Conservation (phyloP, 768 basidiomycete species). For the Tulasnella sp. region DNA sequence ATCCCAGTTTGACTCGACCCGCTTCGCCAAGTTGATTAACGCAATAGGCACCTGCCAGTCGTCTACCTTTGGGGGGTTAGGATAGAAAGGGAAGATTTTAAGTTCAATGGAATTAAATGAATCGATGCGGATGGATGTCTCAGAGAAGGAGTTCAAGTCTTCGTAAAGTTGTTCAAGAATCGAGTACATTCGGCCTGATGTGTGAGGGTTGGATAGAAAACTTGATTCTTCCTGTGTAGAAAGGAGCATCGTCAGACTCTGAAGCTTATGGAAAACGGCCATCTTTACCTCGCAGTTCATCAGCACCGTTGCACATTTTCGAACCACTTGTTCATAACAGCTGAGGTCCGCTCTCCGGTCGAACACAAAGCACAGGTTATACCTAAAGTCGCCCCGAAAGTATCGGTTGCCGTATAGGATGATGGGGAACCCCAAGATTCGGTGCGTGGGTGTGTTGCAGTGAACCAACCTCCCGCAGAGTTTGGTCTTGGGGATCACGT, state of each 20-base stretch:
- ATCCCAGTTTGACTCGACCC: slow-evolving; percentile 92
- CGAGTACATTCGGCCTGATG: slow-evolving; percentile 57
- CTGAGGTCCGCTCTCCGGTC: slow-evolving; percentile 74
- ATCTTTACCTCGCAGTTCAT: slow-evolving; percentile 74
- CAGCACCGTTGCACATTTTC: slow-evolving; percentile 88
- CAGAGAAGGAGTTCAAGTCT: slow-evolving; percentile 94
- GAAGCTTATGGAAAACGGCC: background rate
- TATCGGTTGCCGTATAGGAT: slow-evolving; percentile 60
- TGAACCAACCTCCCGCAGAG: slow-evolving; percentile 85
- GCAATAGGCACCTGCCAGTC: slow-evolving; percentile 96
- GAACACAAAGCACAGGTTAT: slow-evolving; percentile 96
- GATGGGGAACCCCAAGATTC: slow-evolving; percentile 89
- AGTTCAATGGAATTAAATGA: slow-evolving; percentile 90
- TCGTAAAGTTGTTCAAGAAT: slow-evolving; percentile 96
- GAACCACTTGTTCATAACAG: slow-evolving; percentile 91
- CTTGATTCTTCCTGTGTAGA: slow-evolving; percentile 67
- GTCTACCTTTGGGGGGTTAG: slow-evolving; percentile 80
- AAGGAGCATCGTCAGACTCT: background rate
- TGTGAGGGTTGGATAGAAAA: slow-evolving; percentile 70
- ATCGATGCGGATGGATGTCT: slow-evolving; percentile 85
- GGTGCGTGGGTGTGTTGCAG: slow-evolving; percentile 69
- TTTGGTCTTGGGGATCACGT: slow-evolving; percentile 81
- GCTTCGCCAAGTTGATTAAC: slow-evolving; percentile 69
- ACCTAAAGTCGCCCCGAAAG: slow-evolving; percentile 79
- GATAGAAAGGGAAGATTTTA: slow-evolving; percentile 94